These are phyloP conservation scores for Psilocybe tampanensis DNA, from an alignment of 768 basidiomycete species.

Conservation along the genomic window DNA sequence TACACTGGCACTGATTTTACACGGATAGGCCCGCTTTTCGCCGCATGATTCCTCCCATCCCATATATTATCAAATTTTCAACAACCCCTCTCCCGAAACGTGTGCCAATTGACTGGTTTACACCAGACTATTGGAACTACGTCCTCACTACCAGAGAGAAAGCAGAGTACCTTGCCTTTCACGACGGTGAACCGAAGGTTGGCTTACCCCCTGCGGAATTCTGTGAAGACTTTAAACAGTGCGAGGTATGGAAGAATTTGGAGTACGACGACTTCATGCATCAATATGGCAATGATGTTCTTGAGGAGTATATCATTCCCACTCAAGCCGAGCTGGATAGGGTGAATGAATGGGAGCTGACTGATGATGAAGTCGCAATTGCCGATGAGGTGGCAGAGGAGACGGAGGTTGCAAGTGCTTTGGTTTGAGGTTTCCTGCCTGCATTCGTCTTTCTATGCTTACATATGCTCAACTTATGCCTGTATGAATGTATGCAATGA, in stretches of 20 bases:
- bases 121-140: conserved; percentile 24
- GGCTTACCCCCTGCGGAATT: conserved; percentile 1
- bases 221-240: background rate
- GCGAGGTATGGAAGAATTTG: conserved; percentile 20
- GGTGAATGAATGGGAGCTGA: background rate
- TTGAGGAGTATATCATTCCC: conserved; percentile 21
- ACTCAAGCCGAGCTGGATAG: conserved; percentile 20
- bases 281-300: conserved; percentile 24
- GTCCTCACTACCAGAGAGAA: conserved; percentile 13
- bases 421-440: no score
- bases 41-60: background rate
- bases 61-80: background rate
- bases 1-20: no score
- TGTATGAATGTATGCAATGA: no score
- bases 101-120: conserved; percentile 26
- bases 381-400: background rate
- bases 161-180: conserved; percentile 9
- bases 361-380: background rate
- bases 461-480: no score
- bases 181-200: background rate
- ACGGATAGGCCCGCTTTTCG: no score
- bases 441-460: no score
- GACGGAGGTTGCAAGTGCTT: no score
- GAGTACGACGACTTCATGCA: conserved; percentile 19
- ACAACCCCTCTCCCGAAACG: background rate